phyloP scores from a whole-genome alignment of 2,329 filamentous ascomycete genomes.

The Ciborinia camelliae region DNA sequence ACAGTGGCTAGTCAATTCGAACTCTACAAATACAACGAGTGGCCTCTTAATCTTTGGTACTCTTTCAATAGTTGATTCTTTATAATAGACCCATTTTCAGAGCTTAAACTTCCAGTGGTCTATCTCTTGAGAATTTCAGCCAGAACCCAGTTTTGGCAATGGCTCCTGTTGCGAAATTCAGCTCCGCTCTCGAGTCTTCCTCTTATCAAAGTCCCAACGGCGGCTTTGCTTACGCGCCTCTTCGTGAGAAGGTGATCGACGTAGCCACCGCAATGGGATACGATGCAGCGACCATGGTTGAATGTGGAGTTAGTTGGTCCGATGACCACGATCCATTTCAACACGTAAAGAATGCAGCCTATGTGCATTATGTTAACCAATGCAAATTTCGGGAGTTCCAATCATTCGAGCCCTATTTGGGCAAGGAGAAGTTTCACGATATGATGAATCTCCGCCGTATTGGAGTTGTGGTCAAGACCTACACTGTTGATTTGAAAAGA shows the following conservation, averaged over 20 bases:
- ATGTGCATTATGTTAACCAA: constrained; percentile 7
- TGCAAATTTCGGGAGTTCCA: constrained; percentile 10
- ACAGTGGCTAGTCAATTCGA: not conserved
- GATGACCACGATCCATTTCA: constrained; percentile 14
- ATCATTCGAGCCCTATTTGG: constrained; percentile 9
- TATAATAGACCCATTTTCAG: not conserved
- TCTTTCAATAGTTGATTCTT: not conserved
- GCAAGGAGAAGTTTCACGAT: constrained; percentile 15
- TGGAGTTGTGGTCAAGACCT: not conserved
- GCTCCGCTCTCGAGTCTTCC: constrained; percentile 9
- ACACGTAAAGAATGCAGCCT: constrained; percentile 10
- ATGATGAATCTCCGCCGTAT: not conserved
- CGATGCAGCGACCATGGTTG: constrained; percentile 18
- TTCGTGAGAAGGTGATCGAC: constrained; percentile 1
- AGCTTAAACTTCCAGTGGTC: not conserved
- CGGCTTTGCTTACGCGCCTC: constrained; percentile 12
- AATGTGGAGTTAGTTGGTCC: constrained; percentile 15
- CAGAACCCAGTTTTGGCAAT: not conserved
- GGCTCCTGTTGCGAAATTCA: constrained; percentile 4
- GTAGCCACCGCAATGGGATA: constrained; percentile 20
- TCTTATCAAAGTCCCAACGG: constrained; percentile 18
- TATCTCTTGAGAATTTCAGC: not conserved
- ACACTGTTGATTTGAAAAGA: constrained; percentile 2
- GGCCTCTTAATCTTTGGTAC: not conserved
- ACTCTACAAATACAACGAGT: not conserved